Percentiles rank a stretch among this genome's conserved stretches.
Evolutionary conservation across 805 yeast genomes (phyloP).

Genomic region (Pichia manshurica): DNA sequence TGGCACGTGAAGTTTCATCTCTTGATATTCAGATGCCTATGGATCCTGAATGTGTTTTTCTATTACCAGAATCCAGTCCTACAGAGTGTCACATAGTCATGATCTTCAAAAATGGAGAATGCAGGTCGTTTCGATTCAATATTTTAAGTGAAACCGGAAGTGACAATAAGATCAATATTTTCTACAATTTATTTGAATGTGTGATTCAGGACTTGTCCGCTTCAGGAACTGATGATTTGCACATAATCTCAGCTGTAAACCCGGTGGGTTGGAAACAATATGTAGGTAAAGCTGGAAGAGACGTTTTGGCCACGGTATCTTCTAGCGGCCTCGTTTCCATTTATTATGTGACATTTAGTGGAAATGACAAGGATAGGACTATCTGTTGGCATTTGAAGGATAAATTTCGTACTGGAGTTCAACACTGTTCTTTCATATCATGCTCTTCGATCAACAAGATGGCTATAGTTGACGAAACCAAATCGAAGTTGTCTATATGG

Average conservation of each 20-base stretch:
- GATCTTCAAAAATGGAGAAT: conserved; percentile 35
- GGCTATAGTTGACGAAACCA: conserved; percentile 60
- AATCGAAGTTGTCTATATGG: conserved; percentile 64
- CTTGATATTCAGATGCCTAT: conserved; percentile 8
- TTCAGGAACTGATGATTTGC: conserved; percentile 28
- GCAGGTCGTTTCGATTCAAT: conserved; percentile 38
- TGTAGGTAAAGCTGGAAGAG: conserved; percentile 30
- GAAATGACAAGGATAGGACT: not conserved
- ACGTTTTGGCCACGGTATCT: conserved; percentile 57
- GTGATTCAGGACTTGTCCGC: conserved; percentile 32
- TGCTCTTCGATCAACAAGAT: conserved; percentile 74
- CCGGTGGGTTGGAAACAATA: conserved; percentile 53
- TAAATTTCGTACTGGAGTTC: conserved; percentile 50
- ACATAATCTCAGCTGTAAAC: conserved; percentile 46
- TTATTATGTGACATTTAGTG: conserved; percentile 37
- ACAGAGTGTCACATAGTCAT: conserved; percentile 43
- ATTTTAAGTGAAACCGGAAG: conserved; percentile 21
- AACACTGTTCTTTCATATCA: conserved; percentile 46
- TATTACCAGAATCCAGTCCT: conserved; percentile 32
- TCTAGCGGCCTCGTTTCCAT: conserved; percentile 42
- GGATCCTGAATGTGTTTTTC: conserved; percentile 26
- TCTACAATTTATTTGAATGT: conserved; percentile 21
- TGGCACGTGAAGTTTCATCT: conserved; percentile 21
- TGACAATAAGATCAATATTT: conserved; percentile 24
- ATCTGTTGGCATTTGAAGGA: conserved; percentile 51